Conservation (phyloP, 345 rosid species). For the Eucalyptus shirleyi region DNA sequence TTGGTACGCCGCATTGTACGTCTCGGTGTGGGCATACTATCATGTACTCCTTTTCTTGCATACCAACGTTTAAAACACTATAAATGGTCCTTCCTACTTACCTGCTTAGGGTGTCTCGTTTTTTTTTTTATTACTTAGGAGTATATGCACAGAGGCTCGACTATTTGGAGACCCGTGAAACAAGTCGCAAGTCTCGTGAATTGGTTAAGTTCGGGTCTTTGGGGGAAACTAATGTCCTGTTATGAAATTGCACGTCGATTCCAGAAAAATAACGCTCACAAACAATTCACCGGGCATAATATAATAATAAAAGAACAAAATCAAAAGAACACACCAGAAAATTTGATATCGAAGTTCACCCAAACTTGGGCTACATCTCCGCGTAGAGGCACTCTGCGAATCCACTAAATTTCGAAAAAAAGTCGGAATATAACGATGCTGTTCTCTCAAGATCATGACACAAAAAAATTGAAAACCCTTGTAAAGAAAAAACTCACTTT, state of each 20-base stretch:
- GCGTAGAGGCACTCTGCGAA: fast-evolving
- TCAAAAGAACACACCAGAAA: too few relatives aligned
- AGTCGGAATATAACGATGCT: fast-evolving
- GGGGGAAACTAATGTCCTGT: neutral
- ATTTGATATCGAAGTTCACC: too few relatives aligned
- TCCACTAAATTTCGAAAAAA: too few relatives aligned
- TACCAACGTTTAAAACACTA: neutral
- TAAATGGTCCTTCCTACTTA: neutral
- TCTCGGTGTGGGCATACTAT: neutral
- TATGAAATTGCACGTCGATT: too few relatives aligned
- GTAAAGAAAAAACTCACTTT: too few relatives aligned
- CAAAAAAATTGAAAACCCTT: too few relatives aligned
- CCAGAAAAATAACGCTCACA: fast-evolving
- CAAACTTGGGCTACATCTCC: fast-evolving
- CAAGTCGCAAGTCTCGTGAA: neutral
- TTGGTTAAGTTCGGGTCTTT: neutral
- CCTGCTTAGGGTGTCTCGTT: neutral
- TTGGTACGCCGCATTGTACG: neutral
- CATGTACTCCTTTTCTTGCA: neutral
- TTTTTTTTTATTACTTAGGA: neutral
- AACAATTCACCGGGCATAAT: fast-evolving
- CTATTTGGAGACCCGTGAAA: neutral
- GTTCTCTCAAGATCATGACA: fast-evolving
- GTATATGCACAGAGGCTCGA: neutral
- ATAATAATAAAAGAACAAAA: too few relatives aligned